phyloP scores from a whole-genome alignment of 2,329 filamentous ascomycete genomes.

The Hymenoscyphus fraxineus region DNA sequence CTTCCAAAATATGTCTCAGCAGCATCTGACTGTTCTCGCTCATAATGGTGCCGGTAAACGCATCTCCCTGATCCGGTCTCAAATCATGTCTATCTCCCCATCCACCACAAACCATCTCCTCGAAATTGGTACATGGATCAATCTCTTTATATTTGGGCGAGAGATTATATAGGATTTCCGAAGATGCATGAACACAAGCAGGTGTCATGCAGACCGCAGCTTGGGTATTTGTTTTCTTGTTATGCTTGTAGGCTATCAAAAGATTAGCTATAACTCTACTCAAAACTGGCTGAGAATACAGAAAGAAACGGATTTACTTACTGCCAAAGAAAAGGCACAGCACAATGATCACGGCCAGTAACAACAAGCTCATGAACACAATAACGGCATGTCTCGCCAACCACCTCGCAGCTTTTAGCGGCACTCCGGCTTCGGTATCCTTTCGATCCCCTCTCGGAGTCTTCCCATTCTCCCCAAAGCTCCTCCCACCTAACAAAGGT shows the following conservation, averaged over 20 bases:
- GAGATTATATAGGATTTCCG: constrained; percentile 58
- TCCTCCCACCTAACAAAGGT: constrained; percentile 24
- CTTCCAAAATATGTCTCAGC: constrained; percentile 61
- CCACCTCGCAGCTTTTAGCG: constrained; percentile 21
- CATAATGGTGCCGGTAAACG: constrained; percentile 60
- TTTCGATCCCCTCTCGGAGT: background rate
- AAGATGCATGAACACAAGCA: constrained; percentile 60
- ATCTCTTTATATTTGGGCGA: constrained; percentile 58
- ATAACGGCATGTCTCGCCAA: constrained; percentile 25
- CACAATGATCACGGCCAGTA: constrained; percentile 27
- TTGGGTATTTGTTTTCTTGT: constrained; percentile 16
- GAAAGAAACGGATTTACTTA: constrained; percentile 12
- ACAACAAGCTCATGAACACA: constrained; percentile 26
- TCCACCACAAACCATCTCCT: constrained; percentile 63
- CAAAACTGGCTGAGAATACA: background rate
- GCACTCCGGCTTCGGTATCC: background rate
- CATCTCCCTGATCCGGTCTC: constrained; percentile 57
- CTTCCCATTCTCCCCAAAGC: background rate
- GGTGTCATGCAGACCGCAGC: constrained; percentile 49
- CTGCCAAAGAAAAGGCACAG: constrained; percentile 28
- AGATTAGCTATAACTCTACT: constrained; percentile 10
- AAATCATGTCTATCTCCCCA: constrained; percentile 63
- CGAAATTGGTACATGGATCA: constrained; percentile 67
- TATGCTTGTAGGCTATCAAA: constrained; percentile 15
- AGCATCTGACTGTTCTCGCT: constrained; percentile 54